Evolutionary conservation across 2,329 filamentous ascomycete genomes (phyloP).

Genomic region (Fusarium sp.): DNA sequence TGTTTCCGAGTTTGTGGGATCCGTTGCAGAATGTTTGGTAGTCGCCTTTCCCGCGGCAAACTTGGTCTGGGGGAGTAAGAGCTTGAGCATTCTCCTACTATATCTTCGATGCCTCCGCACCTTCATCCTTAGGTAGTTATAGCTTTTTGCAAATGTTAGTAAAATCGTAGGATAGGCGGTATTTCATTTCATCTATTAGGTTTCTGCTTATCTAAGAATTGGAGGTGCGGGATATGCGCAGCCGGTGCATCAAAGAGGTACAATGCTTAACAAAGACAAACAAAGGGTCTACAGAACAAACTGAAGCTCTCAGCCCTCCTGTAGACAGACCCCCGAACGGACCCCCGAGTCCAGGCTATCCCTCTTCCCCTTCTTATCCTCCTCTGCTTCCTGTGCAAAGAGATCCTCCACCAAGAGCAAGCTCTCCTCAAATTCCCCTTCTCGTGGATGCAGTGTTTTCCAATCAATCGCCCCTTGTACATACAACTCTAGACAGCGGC

Average conservation of each 20-base stretch:
- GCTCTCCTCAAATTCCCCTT: neutral
- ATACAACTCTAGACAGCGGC: constrained; percentile 37
- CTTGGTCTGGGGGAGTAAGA: neutral
- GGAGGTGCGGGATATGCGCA: neutral
- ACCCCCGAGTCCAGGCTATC: neutral
- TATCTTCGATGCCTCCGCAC: no score
- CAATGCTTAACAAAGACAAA: neutral
- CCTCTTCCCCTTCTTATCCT: neutral
- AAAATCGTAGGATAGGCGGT: no score
- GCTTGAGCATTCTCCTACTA: no score
- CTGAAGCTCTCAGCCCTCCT: neutral
- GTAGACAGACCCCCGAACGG: neutral
- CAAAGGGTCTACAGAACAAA: neutral
- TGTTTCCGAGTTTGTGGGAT: constrained; percentile 53
- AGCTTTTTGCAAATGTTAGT: no score
- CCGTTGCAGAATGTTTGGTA: constrained; percentile 53
- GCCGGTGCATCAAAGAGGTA: neutral
- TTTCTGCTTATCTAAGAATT: no score
- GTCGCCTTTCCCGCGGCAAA: constrained; percentile 6
- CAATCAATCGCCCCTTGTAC: constrained; percentile 14
- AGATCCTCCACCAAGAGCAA: constrained; percentile 11
- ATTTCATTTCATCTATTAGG: no score
- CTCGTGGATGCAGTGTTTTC: neutral
- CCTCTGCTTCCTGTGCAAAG: neutral
- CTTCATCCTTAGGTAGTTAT: no score